Percentiles rank a stretch among this genome's conserved stretches.
Conservation (phyloP, 179 eudicot species). For the Vitellaria paradoxa region DNA sequence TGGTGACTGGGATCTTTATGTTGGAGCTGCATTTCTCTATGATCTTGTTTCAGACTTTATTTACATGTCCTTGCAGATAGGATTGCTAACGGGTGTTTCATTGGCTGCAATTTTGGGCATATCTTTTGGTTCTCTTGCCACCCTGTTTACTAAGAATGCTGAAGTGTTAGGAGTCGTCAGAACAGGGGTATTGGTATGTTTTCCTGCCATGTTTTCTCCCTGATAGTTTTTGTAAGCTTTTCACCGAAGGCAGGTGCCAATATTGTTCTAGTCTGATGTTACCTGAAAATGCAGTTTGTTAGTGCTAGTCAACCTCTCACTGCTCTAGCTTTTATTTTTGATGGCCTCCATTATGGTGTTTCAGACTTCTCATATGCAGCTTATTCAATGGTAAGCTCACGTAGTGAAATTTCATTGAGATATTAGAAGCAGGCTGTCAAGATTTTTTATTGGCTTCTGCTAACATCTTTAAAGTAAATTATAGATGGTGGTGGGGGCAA, state of each 20-base stretch:
- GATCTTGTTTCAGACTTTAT: background rate
- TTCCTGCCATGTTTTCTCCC: slow-evolving; percentile 5
- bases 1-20: background rate
- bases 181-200: slow-evolving; percentile 72
- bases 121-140: slow-evolving; percentile 63
- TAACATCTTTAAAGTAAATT: slow-evolving; percentile 6
- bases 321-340: slow-evolving; percentile 87
- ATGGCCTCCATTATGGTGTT: slow-evolving; percentile 88
- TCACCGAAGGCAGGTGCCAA: no score
- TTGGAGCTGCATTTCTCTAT: slow-evolving; percentile 4
- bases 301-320: slow-evolving; percentile 89
- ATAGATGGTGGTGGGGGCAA: slow-evolving; percentile 75
- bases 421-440: slow-evolving; percentile 3
- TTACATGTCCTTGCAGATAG: slow-evolving; percentile 44
- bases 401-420: background rate
- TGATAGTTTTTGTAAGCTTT: background rate
- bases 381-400: slow-evolving; percentile 65
- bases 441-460: background rate
- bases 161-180: slow-evolving; percentile 61
- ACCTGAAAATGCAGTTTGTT: slow-evolving; percentile 58
- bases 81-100: slow-evolving; percentile 57
- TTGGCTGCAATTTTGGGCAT: slow-evolving; percentile 68
- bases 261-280: background rate
- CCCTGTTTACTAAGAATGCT: slow-evolving; percentile 67
- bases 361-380: slow-evolving; percentile 93